Evolutionary conservation across 495 filamentous ascomycete genomes (phyloP).

Genomic region (Aspergillus asperescens): DNA sequence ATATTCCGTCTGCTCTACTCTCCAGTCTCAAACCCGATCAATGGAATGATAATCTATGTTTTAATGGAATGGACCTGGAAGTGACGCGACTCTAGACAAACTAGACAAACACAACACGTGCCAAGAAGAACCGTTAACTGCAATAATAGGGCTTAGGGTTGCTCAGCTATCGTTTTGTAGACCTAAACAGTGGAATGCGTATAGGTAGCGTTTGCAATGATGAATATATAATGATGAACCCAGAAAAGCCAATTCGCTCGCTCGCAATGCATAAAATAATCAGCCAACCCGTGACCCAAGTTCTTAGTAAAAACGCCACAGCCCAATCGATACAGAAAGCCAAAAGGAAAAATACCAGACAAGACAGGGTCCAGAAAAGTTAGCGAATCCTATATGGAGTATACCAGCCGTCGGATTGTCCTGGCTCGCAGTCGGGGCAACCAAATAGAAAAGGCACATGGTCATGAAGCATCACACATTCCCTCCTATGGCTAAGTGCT

Average conservation of each 20-base stretch:
- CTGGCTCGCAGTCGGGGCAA: constrained; percentile 29
- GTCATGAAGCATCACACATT: constrained; percentile 31
- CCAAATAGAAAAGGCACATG: constrained; percentile 36
- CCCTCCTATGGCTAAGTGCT: constrained; percentile 30
- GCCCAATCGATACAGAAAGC: not conserved
- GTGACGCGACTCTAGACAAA: constrained; percentile 9
- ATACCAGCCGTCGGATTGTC: constrained; percentile 28
- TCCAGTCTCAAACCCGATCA: not conserved
- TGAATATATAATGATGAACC: not conserved
- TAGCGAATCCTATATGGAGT: constrained; percentile 19
- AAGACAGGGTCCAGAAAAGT: no score
- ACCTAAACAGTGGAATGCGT: not conserved
- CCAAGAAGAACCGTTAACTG: not conserved
- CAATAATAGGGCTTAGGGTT: constrained; percentile 11
- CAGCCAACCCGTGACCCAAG: constrained; percentile 1
- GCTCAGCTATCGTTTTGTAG: not conserved
- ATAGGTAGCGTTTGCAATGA: not conserved
- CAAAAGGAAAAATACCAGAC: not conserved
- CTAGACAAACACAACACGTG: constrained; percentile 13
- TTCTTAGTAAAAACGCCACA: constrained; percentile 10
- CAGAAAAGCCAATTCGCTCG: constrained; percentile 5
- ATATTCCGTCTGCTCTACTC: not conserved
- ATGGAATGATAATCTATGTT: no score
- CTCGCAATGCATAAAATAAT: constrained; percentile 11
- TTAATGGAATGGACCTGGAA: no score